These are phyloP conservation scores for Cenchrus fungigraminus DNA, from an alignment of 176 grass and related monocot species.

Conservation along the genomic window DNA sequence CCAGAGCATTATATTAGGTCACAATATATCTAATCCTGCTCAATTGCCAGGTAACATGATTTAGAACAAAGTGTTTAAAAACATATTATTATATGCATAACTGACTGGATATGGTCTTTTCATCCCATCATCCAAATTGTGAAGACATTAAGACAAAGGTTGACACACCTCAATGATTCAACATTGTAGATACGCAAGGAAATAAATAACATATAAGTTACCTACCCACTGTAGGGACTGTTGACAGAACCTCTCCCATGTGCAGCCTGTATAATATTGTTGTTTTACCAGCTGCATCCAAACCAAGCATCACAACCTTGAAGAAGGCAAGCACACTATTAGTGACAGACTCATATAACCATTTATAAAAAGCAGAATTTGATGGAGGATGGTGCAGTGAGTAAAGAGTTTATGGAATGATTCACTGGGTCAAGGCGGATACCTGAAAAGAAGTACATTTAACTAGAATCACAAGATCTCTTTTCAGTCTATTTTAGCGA, in stretches of 20 bases:
- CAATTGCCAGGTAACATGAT: constrained; percentile 9
- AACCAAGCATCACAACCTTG: constrained; percentile 95
- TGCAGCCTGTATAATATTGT: constrained; percentile 88
- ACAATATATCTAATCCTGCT: neutral
- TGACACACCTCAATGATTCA: neutral
- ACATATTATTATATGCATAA: neutral
- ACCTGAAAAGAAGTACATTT: neutral
- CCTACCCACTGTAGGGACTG: constrained; percentile 89
- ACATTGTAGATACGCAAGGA: neutral
- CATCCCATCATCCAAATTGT: neutral
- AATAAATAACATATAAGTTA: constrained; percentile 14
- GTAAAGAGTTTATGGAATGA: neutral
- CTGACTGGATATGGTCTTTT: neutral
- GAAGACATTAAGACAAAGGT: neutral
- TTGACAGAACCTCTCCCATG: constrained; percentile 88
- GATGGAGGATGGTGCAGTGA: neutral
- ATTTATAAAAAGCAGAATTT: neutral
- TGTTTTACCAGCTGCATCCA: constrained; percentile 93
- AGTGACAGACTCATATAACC: constrained; percentile 23
- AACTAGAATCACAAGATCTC: neutral
- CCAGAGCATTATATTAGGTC: neutral
- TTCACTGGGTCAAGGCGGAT: neutral
- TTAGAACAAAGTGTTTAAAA: constrained; percentile 8
- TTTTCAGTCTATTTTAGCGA: neutral
- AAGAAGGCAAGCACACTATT: constrained; percentile 26